Evolutionary conservation across 2,329 filamentous ascomycete species (phyloP).

Genomic region (Aaosphaeria arxii): DNA sequence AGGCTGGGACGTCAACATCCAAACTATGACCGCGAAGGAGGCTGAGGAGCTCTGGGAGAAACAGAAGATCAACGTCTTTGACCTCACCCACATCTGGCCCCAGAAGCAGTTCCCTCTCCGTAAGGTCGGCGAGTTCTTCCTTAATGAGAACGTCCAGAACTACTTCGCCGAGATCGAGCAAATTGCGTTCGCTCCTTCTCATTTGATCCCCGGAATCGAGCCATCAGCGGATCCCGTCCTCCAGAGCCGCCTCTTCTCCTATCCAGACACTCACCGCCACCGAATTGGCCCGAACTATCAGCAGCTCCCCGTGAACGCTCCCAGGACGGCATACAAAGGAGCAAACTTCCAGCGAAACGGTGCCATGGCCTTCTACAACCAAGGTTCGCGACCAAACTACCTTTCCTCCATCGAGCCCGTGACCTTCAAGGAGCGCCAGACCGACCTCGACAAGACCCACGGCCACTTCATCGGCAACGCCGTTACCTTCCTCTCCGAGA

Average conservation of each 20-base stretch:
- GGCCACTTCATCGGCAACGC: conserved; percentile 50
- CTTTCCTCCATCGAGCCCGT: conserved; percentile 53
- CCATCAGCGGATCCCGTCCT: conserved; percentile 68
- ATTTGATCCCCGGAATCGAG: conserved; percentile 66
- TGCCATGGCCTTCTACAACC: conserved; percentile 65
- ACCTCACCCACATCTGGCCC: conserved; percentile 55
- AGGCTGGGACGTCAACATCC: conserved; percentile 50
- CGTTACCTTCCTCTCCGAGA: conserved; percentile 51
- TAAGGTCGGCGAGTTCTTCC: conserved; percentile 51
- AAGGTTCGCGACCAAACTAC: conserved; percentile 58
- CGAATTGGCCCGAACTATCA: conserved; percentile 59
- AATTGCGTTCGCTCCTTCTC: conserved; percentile 65
- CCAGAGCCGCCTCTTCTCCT: conserved; percentile 68
- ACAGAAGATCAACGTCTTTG: conserved; percentile 54
- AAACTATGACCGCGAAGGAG: conserved; percentile 53
- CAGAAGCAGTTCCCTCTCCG: conserved; percentile 52
- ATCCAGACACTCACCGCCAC: conserved; percentile 63
- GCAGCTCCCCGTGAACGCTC: conserved; percentile 54
- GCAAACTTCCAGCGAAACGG: conserved; percentile 72
- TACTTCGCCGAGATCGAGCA: conserved; percentile 69
- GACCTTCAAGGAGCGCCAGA: conserved; percentile 44
- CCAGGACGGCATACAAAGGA: conserved; percentile 55
- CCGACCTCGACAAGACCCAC: conserved; percentile 50
- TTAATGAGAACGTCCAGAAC: conserved; percentile 57
- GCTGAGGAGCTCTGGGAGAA: conserved; percentile 53